phyloP scores from a whole-genome alignment of 169 alveolate species.

The Cryptosporidium viatorum region DNA sequence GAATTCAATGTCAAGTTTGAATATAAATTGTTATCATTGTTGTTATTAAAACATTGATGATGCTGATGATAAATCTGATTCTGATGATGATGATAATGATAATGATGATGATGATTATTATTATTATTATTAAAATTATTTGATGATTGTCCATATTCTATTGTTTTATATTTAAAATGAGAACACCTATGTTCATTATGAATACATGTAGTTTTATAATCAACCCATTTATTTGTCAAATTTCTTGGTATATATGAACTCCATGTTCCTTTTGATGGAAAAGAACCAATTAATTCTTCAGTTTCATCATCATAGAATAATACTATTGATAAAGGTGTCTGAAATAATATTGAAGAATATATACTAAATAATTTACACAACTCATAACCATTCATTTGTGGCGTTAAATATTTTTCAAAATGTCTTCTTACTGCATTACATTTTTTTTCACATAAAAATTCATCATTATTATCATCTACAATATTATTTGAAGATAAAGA shows the following conservation, averaged over 20 bases:
- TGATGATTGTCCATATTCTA: background rate
- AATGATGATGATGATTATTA: background rate
- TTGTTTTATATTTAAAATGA: background rate
- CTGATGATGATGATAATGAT: too few relatives aligned
- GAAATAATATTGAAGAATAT: conserved; percentile 56
- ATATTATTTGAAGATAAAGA: conserved; percentile 68
- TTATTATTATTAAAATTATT: background rate
- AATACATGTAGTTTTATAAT: conserved; percentile 48
- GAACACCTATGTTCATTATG: conserved; percentile 45
- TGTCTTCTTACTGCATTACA: conserved; percentile 58
- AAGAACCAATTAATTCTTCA: conserved; percentile 56
- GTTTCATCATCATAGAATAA: conserved; percentile 26
- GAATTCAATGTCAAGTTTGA: background rate
- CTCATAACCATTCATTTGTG: conserved; percentile 49
- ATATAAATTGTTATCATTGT: background rate
- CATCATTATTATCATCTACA: conserved; percentile 29
- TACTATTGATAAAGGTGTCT: conserved; percentile 56
- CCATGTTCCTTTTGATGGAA: conserved; percentile 73
- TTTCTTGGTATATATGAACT: conserved; percentile 31
- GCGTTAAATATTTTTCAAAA: conserved; percentile 27
- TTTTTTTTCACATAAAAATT: conserved; percentile 33
- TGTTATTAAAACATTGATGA: too few relatives aligned
- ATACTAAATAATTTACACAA: conserved; percentile 49
- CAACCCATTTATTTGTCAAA: conserved; percentile 51
- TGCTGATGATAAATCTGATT: too few relatives aligned